These are phyloP conservation scores for Colletotrichum sp. DNA, from an alignment of 2,329 filamentous ascomycete species.

Conservation along the genomic window DNA sequence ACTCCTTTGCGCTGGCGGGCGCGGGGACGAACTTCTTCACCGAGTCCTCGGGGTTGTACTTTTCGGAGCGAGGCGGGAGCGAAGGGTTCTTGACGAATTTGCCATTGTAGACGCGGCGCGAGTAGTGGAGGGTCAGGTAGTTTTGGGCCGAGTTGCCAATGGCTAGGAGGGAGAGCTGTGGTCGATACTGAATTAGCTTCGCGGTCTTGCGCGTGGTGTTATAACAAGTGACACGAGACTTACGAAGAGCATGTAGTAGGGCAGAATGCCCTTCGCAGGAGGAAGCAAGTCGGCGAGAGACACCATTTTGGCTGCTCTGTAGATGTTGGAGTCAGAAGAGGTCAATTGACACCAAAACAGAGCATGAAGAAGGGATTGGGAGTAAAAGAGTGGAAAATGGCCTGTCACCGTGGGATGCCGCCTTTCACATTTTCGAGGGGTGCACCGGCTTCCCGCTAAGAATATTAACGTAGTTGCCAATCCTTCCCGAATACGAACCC, in stretches of 20 bases:
- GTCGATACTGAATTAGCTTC: not conserved
- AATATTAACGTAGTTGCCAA: not conserved
- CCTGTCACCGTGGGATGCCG: not conserved
- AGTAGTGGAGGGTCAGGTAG: slow-evolving; percentile 80
- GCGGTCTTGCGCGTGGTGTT: not conserved
- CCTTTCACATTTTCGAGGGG: not conserved
- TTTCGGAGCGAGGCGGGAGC: slow-evolving; percentile 43
- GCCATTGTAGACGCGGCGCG: slow-evolving; percentile 84
- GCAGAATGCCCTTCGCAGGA: slow-evolving; percentile 57
- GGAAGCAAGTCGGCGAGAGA: slow-evolving; percentile 50
- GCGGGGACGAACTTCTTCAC: slow-evolving; percentile 55
- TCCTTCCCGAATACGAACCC: not conserved
- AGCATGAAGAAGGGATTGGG: not conserved
- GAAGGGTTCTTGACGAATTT: slow-evolving; percentile 58
- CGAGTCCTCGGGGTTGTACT: slow-evolving; percentile 57
- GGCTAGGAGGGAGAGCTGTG: slow-evolving; percentile 80
- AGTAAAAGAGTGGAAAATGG: not conserved
- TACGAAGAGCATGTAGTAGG: slow-evolving; percentile 65
- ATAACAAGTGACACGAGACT: slow-evolving; percentile 23
- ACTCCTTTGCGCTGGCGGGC: slow-evolving; percentile 46
- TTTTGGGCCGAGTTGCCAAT: slow-evolving; percentile 86
- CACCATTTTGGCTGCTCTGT: slow-evolving; percentile 43
- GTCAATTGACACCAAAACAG: not conserved
- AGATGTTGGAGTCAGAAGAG: not conserved
- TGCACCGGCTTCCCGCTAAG: not conserved